phyloP scores from a whole-genome alignment of 148 eudicot species.

The Cornus controversa region DNA sequence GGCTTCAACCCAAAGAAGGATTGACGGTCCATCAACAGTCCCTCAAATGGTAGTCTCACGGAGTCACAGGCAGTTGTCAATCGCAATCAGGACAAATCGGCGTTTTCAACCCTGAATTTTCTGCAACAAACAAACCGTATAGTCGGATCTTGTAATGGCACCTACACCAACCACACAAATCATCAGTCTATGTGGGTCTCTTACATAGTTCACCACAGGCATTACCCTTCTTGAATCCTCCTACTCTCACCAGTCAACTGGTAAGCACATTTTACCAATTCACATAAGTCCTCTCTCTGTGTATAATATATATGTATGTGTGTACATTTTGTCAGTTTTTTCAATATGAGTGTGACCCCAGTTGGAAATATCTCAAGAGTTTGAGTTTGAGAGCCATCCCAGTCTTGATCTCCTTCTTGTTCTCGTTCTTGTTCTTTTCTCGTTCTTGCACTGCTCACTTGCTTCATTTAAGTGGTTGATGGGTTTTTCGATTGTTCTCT shows the following conservation, averaged over 20 bases:
- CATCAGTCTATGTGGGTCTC: no score
- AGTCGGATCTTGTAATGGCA: neutral
- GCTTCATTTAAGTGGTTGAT: neutral
- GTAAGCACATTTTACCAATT: neutral
- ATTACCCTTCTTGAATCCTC: neutral
- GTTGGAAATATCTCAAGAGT: constrained; percentile 9
- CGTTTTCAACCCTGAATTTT: no score
- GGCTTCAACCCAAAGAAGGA: no score
- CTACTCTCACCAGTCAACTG: neutral
- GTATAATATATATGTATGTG: no score
- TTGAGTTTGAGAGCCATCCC: constrained; percentile 9
- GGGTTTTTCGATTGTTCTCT: neutral
- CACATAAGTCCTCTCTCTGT: no score
- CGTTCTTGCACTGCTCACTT: neutral
- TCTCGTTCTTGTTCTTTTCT: no score
- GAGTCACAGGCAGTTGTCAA: no score
- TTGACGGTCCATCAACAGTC: no score
- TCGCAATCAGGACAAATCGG: no score
- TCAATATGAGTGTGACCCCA: neutral
- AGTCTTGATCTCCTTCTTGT: neutral
- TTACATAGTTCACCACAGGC: neutral
- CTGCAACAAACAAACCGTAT: neutral
- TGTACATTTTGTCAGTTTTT: no score
- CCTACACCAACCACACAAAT: neutral
- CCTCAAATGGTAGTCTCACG: no score